A percentile compares a stretch with the other conserved stretches of the same genome.
phyloP scores from a whole-genome alignment of 371 early-diverging fungal genomes.

The Mucor piriformis region DNA sequence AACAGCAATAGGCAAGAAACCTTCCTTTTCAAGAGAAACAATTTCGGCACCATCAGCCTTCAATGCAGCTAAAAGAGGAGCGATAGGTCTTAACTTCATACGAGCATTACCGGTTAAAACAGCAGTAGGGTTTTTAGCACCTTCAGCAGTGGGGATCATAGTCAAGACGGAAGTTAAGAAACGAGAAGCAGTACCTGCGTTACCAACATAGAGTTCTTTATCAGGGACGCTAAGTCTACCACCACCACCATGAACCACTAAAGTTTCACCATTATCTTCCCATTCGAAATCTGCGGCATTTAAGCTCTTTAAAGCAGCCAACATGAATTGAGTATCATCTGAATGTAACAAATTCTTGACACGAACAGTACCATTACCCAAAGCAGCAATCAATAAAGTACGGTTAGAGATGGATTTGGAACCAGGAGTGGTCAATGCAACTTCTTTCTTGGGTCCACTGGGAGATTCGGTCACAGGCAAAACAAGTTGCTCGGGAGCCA shows the following conservation, averaged over 20 bases:
- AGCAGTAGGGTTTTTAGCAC: slow-evolving; percentile 43
- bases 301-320: slow-evolving; percentile 86
- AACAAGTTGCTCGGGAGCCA: slow-evolving; percentile 82
- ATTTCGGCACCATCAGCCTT: slow-evolving; percentile 78
- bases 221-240: slow-evolving; percentile 79
- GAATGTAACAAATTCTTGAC: slow-evolving; percentile 91
- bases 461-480: slow-evolving; percentile 60
- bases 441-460: slow-evolving; percentile 40
- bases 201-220: slow-evolving; percentile 90
- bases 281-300: slow-evolving; percentile 86
- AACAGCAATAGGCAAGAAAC: slow-evolving; percentile 88
- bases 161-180: slow-evolving; percentile 92
- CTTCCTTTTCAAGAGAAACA: slow-evolving; percentile 77
- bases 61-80: slow-evolving; percentile 87
- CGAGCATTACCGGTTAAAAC: slow-evolving; percentile 95
- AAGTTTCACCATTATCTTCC: slow-evolving; percentile 91
- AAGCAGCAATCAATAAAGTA: slow-evolving; percentile 89
- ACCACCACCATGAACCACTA: slow-evolving; percentile 83
- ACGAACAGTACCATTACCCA: slow-evolving; percentile 85
- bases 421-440: slow-evolving; percentile 84
- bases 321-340: slow-evolving; percentile 98
- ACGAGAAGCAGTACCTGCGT: slow-evolving; percentile 97
- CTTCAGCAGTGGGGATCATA: slow-evolving; percentile 62
- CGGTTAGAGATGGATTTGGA: slow-evolving; percentile 98
- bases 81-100: slow-evolving; percentile 97